Conservation (phyloP, 164 flowering plant species). For the Umbilicus rupestris region DNA sequence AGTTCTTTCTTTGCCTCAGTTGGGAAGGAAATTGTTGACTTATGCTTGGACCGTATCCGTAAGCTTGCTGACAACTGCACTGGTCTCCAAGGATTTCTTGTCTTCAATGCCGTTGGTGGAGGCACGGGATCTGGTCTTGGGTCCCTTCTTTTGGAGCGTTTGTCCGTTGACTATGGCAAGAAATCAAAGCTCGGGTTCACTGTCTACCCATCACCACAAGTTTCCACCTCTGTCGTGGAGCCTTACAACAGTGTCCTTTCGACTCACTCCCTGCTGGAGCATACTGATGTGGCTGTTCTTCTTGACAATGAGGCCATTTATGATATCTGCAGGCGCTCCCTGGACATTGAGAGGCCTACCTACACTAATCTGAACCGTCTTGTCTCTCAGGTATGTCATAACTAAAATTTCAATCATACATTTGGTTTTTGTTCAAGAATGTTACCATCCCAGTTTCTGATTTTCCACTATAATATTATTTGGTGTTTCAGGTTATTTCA, state of each 20-base stretch:
- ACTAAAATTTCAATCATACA: no score
- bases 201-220: background rate
- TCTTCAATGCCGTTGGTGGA: no score
- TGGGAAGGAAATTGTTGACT: no score
- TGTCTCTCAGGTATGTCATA: background rate
- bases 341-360: background rate
- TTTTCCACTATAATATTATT: background rate
- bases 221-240: background rate
- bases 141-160: no score
- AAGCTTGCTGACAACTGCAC: no score
- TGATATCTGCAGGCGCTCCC: background rate
- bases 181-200: background rate
- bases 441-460: background rate
- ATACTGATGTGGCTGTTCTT: background rate
- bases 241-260: constrained; percentile 3
- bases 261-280: background rate
- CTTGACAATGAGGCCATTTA: constrained; percentile 2
- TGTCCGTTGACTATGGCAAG: background rate
- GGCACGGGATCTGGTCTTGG: no score
- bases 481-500: background rate
- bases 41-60: no score
- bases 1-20: no score
- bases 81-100: no score
- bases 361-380: constrained; percentile 5
- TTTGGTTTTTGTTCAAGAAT: no score